A percentile compares a stretch with the other conserved stretches of the same genome.
phyloP scores from a whole-genome alignment of 192 early-diverging fungal genomes.

The Umbelopsis vinacea region DNA sequence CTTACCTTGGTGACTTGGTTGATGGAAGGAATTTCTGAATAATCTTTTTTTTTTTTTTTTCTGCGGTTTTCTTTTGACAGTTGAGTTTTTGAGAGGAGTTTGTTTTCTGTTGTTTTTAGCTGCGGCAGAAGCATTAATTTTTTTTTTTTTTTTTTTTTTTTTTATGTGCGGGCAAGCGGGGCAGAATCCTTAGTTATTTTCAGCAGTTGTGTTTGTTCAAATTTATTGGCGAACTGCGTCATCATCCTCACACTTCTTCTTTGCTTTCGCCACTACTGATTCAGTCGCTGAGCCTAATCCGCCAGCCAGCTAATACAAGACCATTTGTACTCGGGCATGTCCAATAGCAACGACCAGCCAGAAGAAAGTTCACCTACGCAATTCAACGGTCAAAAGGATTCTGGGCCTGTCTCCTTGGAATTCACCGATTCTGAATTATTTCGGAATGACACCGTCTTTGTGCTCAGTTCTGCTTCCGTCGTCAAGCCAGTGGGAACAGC shows the following conservation, averaged over 20 bases:
- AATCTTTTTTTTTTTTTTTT: no score
- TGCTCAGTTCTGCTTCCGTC: slow-evolving; percentile 20
- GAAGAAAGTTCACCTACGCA: slow-evolving; percentile 11
- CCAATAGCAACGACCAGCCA: slow-evolving; percentile 23
- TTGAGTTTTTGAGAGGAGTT: no score
- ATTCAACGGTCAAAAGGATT: background rate
- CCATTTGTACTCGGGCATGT: slow-evolving; percentile 19
- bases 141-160: slow-evolving; percentile 3
- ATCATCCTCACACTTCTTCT: slow-evolving; percentile 16
- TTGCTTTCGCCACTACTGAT: background rate
- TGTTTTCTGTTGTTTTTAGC: background rate
- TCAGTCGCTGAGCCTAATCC: background rate
- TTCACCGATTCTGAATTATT: slow-evolving; percentile 13
- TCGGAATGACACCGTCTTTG: slow-evolving; percentile 22
- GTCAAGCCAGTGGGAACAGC: slow-evolving; percentile 30
- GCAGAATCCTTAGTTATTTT: no score
- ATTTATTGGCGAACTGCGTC: slow-evolving; percentile 8
- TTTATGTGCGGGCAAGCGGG: background rate
- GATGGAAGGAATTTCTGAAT: no score
- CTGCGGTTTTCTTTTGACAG: no score
- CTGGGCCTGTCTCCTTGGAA: slow-evolving; percentile 1
- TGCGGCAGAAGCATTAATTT: background rate
- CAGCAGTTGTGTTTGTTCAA: slow-evolving; percentile 1
- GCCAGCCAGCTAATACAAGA: slow-evolving; percentile 13
- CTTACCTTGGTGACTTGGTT: no score